Conservation (phyloP, 1,139 yeast species). For the Sugiyamaella sp. region DNA sequence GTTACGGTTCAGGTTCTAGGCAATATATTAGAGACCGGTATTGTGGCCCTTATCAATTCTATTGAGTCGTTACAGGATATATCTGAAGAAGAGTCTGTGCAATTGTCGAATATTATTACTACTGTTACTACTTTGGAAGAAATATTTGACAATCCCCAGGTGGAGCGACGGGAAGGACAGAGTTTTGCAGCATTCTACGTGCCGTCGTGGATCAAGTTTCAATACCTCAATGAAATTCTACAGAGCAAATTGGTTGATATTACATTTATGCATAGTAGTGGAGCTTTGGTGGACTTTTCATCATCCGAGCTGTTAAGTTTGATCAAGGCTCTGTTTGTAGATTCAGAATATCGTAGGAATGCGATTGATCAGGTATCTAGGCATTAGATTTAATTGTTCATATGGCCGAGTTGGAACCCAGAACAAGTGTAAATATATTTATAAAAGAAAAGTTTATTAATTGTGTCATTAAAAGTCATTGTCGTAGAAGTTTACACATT, state of each 20-base stretch:
- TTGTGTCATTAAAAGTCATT: slow-evolving; percentile 2
- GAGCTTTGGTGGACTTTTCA: slow-evolving; percentile 70
- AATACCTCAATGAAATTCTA: slow-evolving; percentile 41
- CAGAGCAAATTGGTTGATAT: slow-evolving; percentile 61
- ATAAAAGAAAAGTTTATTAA: slow-evolving; percentile 1
- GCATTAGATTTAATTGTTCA: not conserved
- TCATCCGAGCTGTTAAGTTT: slow-evolving; percentile 66
- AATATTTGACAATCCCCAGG: slow-evolving; percentile 27
- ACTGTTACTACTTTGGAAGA: slow-evolving; percentile 34
- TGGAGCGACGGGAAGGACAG: slow-evolving; percentile 16
- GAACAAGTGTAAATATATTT: slow-evolving; percentile 1
- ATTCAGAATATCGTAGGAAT: slow-evolving; percentile 64
- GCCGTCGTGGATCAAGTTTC: slow-evolving; percentile 46
- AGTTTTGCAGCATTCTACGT: slow-evolving; percentile 39
- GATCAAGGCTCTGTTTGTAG: slow-evolving; percentile 67
- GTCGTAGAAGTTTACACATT: not conserved
- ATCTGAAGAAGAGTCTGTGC: slow-evolving; percentile 41
- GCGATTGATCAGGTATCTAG: slow-evolving; percentile 60
- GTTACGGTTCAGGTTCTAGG: slow-evolving; percentile 37
- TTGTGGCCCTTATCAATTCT: slow-evolving; percentile 32
- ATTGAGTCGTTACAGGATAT: slow-evolving; percentile 39
- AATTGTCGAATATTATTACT: slow-evolving; percentile 35
- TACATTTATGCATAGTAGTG: slow-evolving; percentile 69
- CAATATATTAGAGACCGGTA: slow-evolving; percentile 38
- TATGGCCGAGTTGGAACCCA: not conserved